Evolutionary conservation across 345 rosid species (phyloP), one percentile per base, ranked within the genome.

Genomic region (Pugionium dolabratum): DNA sequence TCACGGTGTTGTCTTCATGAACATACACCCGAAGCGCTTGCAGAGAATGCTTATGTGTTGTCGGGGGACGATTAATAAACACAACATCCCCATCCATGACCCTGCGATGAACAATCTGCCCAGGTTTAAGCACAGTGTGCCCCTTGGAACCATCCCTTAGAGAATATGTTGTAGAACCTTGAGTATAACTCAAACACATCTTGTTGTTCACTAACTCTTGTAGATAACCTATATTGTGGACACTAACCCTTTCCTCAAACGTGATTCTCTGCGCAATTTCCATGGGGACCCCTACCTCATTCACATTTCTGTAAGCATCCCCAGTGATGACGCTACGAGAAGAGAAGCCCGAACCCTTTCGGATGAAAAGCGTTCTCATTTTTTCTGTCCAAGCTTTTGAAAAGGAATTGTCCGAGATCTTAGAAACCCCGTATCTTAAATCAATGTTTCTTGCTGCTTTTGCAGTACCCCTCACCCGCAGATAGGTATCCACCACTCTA

Each of bases 281-380:
- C 49, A 54, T 69, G 5, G 99, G 99, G 28, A 94, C 75, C 1
- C 99, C 99, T 69, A 94, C 87, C 67, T 90, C 89, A 64, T 84
- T 85, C 7, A 94, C 99, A 35, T 43, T 70, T 57, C 81, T 85
- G 71, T 82, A 94, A 7, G 92, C 80, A 75, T 94, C 99, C 35
- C 99, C 99, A 11, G 99, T 88, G 58, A 94, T 88, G 71, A 94
- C 97, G 72, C 88, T 85, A 9, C 99, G 91, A 5, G 99, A 94
- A 53, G 97, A 90, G 53, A 90, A 94, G 36, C 99, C 99, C 31
- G 90, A 90, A 30, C 99, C 96, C 76, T 94, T 94, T 37, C 87
- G 85, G 2, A 94, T 90, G 75, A 94, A 94, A 46, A 94, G 72
- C 0, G 90, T 94, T 53, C 79, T 76, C 87, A 94, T 94, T 64